Percentiles rank a stretch among this genome's conserved stretches.
Conservation (phyloP, 495 filamentous ascomycete species). For the Xylaria venustula region DNA sequence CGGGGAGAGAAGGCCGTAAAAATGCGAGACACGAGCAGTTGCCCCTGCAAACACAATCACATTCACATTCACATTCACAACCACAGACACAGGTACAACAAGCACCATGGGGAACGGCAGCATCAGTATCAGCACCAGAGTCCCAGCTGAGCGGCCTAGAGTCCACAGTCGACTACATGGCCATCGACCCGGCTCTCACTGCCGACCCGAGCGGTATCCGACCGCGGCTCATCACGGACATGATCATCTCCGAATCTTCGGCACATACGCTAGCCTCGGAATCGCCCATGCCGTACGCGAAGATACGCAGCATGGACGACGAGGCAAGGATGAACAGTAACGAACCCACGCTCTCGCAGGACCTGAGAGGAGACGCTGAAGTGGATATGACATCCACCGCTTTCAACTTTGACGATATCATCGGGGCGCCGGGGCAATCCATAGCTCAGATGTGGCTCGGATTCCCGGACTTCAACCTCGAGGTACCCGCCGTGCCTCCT, state of each 20-base stretch:
- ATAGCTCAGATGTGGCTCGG: slow-evolving; percentile 18
- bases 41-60: too few species aligned
- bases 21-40: too few species aligned
- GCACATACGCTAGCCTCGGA: not conserved
- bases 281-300: not conserved
- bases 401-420: not conserved
- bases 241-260: slow-evolving; percentile 2
- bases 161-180: not conserved
- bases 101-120: not conserved
- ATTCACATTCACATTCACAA: slow-evolving; percentile 6
- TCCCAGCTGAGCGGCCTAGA: not conserved
- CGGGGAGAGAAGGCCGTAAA: too few species aligned
- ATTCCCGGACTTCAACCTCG: slow-evolving; percentile 23
- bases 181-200: slow-evolving; percentile 4
- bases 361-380: not conserved
- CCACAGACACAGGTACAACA: too few species aligned
- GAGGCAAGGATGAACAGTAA: not conserved
- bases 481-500: slow-evolving; percentile 15
- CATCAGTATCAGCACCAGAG: not conserved
- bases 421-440: not conserved
- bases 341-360: not conserved
- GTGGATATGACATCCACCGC: not conserved
- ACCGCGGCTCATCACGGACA: slow-evolving; percentile 3
- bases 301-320: too few species aligned
- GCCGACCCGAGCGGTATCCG: not conserved